Evolutionary conservation across 2,329 filamentous ascomycete genomes (phyloP).

Genomic region (Simplicillium sp.): DNA sequence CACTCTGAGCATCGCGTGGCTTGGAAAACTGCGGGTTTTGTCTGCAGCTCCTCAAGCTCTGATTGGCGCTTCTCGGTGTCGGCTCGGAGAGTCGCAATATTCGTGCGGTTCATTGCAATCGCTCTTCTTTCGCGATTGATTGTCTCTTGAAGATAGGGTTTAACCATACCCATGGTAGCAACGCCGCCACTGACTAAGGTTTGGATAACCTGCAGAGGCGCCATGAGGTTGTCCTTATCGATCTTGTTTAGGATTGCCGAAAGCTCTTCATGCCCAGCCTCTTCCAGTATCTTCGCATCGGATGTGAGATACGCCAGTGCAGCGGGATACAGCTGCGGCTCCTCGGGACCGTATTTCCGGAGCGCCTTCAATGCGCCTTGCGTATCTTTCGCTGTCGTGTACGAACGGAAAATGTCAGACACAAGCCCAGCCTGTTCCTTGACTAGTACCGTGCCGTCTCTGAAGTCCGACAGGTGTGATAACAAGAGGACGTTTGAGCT

Average conservation of each 20-base stretch:
- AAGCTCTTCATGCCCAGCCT: conserved; percentile 76
- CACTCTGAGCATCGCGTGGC: conserved; percentile 82
- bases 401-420: conserved; percentile 94
- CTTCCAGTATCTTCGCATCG: conserved; percentile 67
- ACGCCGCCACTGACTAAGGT: conserved; percentile 67
- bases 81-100: conserved; percentile 72
- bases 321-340: conserved; percentile 85
- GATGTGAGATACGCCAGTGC: conserved; percentile 92
- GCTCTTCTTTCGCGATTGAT: conserved; percentile 83
- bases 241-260: conserved; percentile 75
- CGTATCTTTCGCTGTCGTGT: conserved; percentile 87
- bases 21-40: conserved; percentile 82
- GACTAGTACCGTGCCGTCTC: conserved; percentile 82
- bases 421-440: conserved; percentile 86
- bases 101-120: conserved; percentile 68
- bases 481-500: conserved; percentile 89
- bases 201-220: conserved; percentile 92
- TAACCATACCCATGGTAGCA: conserved; percentile 96
- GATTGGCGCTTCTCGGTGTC: conserved; percentile 73
- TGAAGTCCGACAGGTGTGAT: conserved; percentile 84
- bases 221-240: conserved; percentile 85
- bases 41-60: conserved; percentile 68
- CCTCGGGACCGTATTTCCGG: conserved; percentile 81
- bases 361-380: conserved; percentile 81
- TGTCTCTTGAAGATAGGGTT: conserved; percentile 80